A percentile compares a stretch with the other conserved stretches of the same genome.
Evolutionary conservation across 305 asterid species (phyloP).

Genomic region (Plantago coronopus): DNA sequence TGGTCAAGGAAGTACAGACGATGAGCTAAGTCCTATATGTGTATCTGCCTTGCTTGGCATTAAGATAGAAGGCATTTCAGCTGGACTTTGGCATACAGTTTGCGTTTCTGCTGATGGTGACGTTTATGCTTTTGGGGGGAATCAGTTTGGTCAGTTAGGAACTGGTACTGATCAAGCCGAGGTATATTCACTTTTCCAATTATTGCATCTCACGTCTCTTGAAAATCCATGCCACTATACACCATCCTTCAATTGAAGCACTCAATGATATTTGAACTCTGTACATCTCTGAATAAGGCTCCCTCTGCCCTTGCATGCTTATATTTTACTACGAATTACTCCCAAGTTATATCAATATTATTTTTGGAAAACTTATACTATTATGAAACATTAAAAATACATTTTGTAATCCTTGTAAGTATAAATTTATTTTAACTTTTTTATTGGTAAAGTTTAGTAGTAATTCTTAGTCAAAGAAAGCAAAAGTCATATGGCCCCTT

Average conservation of each 20-base stretch:
- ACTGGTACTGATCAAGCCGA: conserved; percentile 89
- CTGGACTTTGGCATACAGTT: conserved; percentile 96
- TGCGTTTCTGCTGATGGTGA: conserved; percentile 93
- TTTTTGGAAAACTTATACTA: too few relatives aligned
- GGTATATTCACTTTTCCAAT: conserved; percentile 41
- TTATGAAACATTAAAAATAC: too few relatives aligned
- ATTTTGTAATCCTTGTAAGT: too few relatives aligned
- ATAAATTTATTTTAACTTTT: too few relatives aligned
- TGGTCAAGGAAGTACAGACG: conserved; percentile 98
- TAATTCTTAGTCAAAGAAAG: too few relatives aligned
- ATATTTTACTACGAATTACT: too few relatives aligned
- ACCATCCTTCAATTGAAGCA: not conserved
- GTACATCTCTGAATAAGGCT: not conserved
- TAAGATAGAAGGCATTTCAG: conserved; percentile 78
- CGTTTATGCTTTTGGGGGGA: conserved; percentile 91
- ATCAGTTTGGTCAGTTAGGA: conserved; percentile 98
- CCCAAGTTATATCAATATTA: too few relatives aligned
- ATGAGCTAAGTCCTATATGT: conserved; percentile 82
- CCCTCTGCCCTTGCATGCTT: too few relatives aligned
- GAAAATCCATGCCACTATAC: not conserved
- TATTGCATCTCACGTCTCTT: conserved; percentile 9
- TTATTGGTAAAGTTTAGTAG: too few relatives aligned
- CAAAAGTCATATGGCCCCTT: too few relatives aligned
- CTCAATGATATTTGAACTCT: too few relatives aligned
- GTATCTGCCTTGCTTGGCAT: conserved; percentile 92